Conservation (phyloP, 2,329 filamentous ascomycete species). For the Penicillium sp. region DNA sequence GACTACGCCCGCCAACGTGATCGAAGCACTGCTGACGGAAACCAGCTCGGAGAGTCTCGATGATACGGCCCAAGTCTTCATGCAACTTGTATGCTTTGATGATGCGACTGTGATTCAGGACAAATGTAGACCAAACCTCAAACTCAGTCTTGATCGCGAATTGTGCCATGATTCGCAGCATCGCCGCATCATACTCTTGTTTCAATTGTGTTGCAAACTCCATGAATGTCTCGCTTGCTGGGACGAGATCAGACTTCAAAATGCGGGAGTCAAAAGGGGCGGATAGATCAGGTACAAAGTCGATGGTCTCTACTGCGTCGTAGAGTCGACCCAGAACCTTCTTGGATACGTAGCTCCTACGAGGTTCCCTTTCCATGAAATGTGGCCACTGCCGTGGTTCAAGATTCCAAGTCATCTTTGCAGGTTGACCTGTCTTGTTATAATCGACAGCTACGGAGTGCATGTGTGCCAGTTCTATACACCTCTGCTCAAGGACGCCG, state of each 20-base stretch:
- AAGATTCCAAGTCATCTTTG: conserved; percentile 62
- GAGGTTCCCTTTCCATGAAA: conserved; percentile 73
- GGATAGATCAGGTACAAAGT: conserved; percentile 72
- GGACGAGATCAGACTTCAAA: conserved; percentile 54
- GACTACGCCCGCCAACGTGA: conserved; percentile 60
- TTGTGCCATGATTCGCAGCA: conserved; percentile 80
- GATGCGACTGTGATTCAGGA: conserved; percentile 69
- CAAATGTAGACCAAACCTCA: conserved; percentile 85
- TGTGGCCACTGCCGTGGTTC: conserved; percentile 71
- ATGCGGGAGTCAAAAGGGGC: conserved; percentile 74
- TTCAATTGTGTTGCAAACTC: conserved; percentile 67
- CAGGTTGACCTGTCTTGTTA: conserved; percentile 80
- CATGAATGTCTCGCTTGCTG: conserved; percentile 56
- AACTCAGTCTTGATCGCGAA: conserved; percentile 83
- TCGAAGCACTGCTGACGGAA: conserved; percentile 67
- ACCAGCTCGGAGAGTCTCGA: conserved; percentile 63
- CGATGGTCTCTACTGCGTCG: conserved; percentile 66
- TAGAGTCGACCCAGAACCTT: conserved; percentile 80
- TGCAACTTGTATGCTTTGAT: conserved; percentile 80
- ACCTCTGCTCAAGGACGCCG: conserved; percentile 67
- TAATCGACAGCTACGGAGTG: conserved; percentile 95
- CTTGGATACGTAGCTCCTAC: conserved; percentile 61
- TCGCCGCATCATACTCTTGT: conserved; percentile 68
- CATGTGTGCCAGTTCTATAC: conserved; percentile 71
- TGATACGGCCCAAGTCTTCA: conserved; percentile 73